phyloP scores from a whole-genome alignment of 139 green algal species.

The Chlorella sp. region DNA sequence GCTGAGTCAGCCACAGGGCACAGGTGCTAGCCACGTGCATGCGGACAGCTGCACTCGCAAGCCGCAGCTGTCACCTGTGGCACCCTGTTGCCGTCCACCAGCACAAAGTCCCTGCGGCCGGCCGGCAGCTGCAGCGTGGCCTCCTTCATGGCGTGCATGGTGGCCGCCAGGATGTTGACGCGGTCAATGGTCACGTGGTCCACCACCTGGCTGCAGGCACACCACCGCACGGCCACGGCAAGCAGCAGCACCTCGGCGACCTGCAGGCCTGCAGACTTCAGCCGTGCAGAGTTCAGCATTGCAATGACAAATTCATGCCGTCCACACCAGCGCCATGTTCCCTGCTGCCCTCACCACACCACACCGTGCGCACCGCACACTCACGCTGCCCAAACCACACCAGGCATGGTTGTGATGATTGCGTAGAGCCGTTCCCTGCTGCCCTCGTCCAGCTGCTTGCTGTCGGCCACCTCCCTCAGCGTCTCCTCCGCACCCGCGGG shows the following conservation, averaged over 20 bases:
- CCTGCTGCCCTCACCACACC: too few species aligned
- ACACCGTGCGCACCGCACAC: too few species aligned
- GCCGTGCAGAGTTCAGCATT: too few species aligned
- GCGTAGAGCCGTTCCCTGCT: slow-evolving; percentile 63
- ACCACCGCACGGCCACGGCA: too few species aligned
- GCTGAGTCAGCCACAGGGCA: too few species aligned
- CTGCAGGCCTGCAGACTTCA: too few species aligned
- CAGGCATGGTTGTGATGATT: slow-evolving; percentile 45
- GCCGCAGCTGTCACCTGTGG: slow-evolving; percentile 5
- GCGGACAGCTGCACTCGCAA: too few species aligned
- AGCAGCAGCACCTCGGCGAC: too few species aligned
- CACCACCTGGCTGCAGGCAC: slow-evolving; percentile 40
- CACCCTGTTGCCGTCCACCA: slow-evolving; percentile 76
- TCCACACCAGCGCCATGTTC: too few species aligned
- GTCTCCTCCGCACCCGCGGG: slow-evolving; percentile 23
- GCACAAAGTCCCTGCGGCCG: slow-evolving; percentile 39
- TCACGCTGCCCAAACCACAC: slow-evolving; percentile 51
- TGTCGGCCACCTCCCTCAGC: slow-evolving; percentile 45
- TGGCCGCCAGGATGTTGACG: slow-evolving; percentile 89
- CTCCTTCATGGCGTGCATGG: slow-evolving; percentile 64
- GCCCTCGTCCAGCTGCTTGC: slow-evolving; percentile 73
- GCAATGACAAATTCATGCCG: too few species aligned
- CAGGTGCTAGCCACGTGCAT: too few species aligned
- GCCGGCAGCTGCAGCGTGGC: slow-evolving; percentile 39
- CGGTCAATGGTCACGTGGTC: slow-evolving; percentile 69